Conservation (phyloP, 371 early-diverging fungal species). For the Mucor lusitanicus region DNA sequence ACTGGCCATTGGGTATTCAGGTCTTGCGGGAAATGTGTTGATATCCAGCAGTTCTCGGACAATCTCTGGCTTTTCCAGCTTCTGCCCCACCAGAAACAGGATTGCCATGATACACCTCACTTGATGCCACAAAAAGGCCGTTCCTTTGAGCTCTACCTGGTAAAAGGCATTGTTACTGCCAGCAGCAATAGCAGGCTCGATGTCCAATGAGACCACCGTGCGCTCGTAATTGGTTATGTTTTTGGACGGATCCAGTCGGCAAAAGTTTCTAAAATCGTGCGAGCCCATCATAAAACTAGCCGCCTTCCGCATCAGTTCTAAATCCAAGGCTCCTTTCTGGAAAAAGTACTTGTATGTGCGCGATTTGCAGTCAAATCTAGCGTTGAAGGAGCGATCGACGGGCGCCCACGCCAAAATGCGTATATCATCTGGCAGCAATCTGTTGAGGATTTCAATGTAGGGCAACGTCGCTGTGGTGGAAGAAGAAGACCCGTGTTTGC, state of each 20-base stretch:
- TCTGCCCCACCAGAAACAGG: slow-evolving; percentile 81
- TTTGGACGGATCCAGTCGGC: slow-evolving; percentile 87
- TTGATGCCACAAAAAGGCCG: slow-evolving; percentile 97
- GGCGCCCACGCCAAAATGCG: slow-evolving; percentile 93
- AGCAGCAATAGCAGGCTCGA: slow-evolving; percentile 47
- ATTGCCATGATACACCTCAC: slow-evolving; percentile 96
- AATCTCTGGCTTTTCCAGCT: slow-evolving; percentile 41
- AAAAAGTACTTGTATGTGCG: slow-evolving; percentile 96
- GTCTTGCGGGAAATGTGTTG: slow-evolving; percentile 33
- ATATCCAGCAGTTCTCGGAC: slow-evolving; percentile 40
- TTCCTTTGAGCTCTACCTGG: slow-evolving; percentile 72
- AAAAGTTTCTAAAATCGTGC: slow-evolving; percentile 96
- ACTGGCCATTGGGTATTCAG: slow-evolving; percentile 68
- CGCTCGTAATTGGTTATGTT: slow-evolving; percentile 78
- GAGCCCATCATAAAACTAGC: slow-evolving; percentile 71
- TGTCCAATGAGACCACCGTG: slow-evolving; percentile 63
- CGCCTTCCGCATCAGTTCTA: slow-evolving; percentile 80
- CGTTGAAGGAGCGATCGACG: slow-evolving; percentile 74
- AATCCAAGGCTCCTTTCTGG: slow-evolving; percentile 53
- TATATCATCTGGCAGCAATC: slow-evolving; percentile 86
- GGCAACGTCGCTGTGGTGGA: slow-evolving; percentile 46
- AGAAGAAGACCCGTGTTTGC: not conserved
- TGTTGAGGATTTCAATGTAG: slow-evolving; percentile 85
- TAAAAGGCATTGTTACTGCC: slow-evolving; percentile 49
- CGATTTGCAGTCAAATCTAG: slow-evolving; percentile 86